Base-by-base conservation (phyloP, 768 basidiomycete genomes). In the Tylopilus balloui region DNA sequence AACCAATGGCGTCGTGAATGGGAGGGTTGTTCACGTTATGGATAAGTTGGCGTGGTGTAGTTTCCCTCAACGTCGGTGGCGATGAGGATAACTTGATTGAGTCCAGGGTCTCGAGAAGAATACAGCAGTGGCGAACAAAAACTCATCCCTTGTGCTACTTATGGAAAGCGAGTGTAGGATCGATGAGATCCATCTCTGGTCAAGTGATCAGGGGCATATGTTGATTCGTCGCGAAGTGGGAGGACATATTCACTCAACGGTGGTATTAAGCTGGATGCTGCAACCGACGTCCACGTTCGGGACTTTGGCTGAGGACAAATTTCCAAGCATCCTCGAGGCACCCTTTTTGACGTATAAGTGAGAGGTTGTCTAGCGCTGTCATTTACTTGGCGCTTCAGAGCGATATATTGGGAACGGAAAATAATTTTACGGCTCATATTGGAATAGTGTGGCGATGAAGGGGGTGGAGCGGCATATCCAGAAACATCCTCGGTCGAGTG, bases 31-130 rank as follows among this genome's bases (percentile, higher is more conserved):
- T 64, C 46, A 64, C 59, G 61, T 41, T 40, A 63, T 25, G 46
- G 54, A 62, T 62, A 64, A 59, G 56, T 62, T 38, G 62, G 56
- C 56, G 59, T 47, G 9, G 43, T 37, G 17, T 15, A 15, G 11
- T 45, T 62, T 52, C 59, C 62, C 29, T 51, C 40, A 29, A 45
- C 27, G 58, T 47, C 23, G 6, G 52, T 54, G 49, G 52, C 49
- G 31, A 14, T 43, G 48, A 43, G 29, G 45, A 48, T 46, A 58
- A 39, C 53, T 35, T 37, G 45, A 25, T 42, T 45, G 3, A 12
- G 25, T 28, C n/a, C 3, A 21, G 20, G 17, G 12, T 45, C 48
- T 48, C 14, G 35, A 38, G 41, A 27, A 17, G 24, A 38, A 14
- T 21, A 34, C 27, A 19, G 42, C 6, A 34, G 43, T 35, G n/a